phyloP scores from a whole-genome alignment of 371 early-diverging fungal genomes.

The Syncephalastrum monosporum region DNA sequence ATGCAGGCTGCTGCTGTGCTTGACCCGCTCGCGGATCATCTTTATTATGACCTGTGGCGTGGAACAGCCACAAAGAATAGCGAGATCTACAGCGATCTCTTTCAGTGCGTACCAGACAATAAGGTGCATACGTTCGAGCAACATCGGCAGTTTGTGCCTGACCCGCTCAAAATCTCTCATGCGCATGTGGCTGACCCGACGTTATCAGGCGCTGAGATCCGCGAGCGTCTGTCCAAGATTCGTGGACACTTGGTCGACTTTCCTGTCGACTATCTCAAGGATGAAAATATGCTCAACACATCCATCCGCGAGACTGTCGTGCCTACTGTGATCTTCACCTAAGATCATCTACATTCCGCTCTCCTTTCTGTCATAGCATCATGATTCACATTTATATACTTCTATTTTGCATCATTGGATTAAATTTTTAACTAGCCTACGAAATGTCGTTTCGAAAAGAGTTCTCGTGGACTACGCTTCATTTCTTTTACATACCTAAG shows the following conservation, averaged over 20 bases:
- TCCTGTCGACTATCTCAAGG: constrained; percentile 72
- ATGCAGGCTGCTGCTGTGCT: constrained; percentile 51
- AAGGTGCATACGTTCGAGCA: constrained; percentile 60
- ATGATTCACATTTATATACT: too few relatives aligned
- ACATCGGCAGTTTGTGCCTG: constrained; percentile 59
- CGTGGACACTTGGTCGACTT: constrained; percentile 73
- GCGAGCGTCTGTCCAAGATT: constrained; percentile 40
- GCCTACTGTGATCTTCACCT: constrained; percentile 63
- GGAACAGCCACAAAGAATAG: constrained; percentile 70
- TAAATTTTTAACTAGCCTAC: too few relatives aligned
- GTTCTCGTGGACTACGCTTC: too few relatives aligned
- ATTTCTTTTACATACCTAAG: too few relatives aligned
- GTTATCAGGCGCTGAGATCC: constrained; percentile 29
- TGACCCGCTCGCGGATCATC: constrained; percentile 74
- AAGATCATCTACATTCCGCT: constrained; percentile 2
- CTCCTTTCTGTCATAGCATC: constrained; percentile 4
- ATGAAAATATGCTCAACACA: constrained; percentile 67
- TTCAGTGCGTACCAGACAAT: constrained; percentile 88
- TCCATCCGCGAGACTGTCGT: constrained; percentile 53
- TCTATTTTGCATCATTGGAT: too few relatives aligned
- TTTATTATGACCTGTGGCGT: constrained; percentile 65
- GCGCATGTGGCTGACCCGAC: constrained; percentile 60
- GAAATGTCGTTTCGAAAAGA: too few relatives aligned
- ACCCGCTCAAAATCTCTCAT: constrained; percentile 38
- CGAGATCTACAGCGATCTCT: constrained; percentile 72